Percentiles rank a stretch among this genome's conserved stretches.
Conservation (phyloP, 2,329 filamentous ascomycete genomes). For the Colletotrichum musicola region DNA sequence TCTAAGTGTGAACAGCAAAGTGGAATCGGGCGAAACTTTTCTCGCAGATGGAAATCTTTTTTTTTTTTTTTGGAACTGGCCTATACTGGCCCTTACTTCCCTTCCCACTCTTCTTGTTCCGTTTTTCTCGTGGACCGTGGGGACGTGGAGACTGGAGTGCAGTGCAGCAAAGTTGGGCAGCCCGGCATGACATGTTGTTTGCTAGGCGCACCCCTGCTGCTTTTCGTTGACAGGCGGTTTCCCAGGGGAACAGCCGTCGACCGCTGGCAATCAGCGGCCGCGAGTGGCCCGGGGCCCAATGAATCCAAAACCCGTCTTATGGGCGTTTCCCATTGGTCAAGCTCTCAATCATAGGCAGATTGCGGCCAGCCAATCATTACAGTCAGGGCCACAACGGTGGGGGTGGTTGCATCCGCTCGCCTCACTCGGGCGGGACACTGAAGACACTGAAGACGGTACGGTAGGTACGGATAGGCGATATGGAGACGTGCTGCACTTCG, state of each 20-base stretch:
- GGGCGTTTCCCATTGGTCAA: slow-evolving; percentile 43
- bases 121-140: slow-evolving; percentile 4
- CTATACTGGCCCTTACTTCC: no score
- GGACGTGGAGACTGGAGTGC: slow-evolving; percentile 18
- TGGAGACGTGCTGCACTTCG: slow-evolving; percentile 1
- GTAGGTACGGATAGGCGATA: slow-evolving; percentile 17
- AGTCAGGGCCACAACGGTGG: slow-evolving; percentile 5
- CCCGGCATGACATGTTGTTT: slow-evolving; percentile 28
- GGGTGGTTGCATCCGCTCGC: slow-evolving; percentile 32
- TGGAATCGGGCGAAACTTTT: slow-evolving; percentile 38
- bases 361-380: slow-evolving; percentile 3
- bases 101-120: not conserved
- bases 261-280: not conserved
- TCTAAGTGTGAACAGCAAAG: slow-evolving; percentile 29
- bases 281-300: slow-evolving; percentile 34
- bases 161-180: slow-evolving; percentile 34
- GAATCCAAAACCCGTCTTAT: slow-evolving; percentile 43
- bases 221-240: slow-evolving; percentile 22
- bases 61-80: slow-evolving; percentile 19
- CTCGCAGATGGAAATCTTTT: slow-evolving; percentile 21
- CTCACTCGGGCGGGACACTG: slow-evolving; percentile 21
- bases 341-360: not conserved
- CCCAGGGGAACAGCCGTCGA: slow-evolving; percentile 31
- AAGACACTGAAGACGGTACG: not conserved
- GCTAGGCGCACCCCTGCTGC: slow-evolving; percentile 18